Base-by-base conservation (phyloP, 2,329 filamentous ascomycete genomes). In the Bertia moriformis region DNA sequence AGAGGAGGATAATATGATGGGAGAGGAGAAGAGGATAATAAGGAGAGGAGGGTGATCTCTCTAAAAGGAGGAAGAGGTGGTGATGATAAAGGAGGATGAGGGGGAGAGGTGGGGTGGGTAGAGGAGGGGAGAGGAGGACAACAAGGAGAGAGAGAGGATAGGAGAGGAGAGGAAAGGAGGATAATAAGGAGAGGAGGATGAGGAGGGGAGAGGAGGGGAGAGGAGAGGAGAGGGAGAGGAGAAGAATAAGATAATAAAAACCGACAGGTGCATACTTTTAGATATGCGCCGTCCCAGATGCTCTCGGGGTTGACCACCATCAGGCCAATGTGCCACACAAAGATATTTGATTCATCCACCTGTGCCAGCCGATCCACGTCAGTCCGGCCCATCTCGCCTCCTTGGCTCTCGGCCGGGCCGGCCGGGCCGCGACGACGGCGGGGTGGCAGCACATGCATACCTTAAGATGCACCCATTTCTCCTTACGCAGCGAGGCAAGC, bases 271-370 rank as follows among this genome's bases (percentile, higher is more conserved):
- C 59, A 50, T 41, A 72, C 72, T 61, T 74, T 88, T 59, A 95
- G 86, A 59, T 94, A 98, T 47, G 83, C 91, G 43, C 88, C 88
- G 51, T 94, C 80, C 67, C 93, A 96, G 46, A 82, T 69, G 45
- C 87, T 94, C 49, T 94, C 88, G 0, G 84, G 75, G 59, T 96
- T 96, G 51, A 95, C 73, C 27, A 95, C 85, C 63, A 94, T 88
- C 42, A 98, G 73, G 3, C 83, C 88, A 37, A 96, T 67, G 43
- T 75, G 78, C 89, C 91, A 96, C 46, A 78, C 72, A 54, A 93
- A 81, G 44, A 96, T 76, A 55, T 91, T 86, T n/a, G 78, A 71
- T 50, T 87, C 74, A 46, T 86, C 73, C 24, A 87, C 67, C 74
- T 91, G 50, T 51, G 39, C 38, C 4, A 22, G 43, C 51, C 38